Base-by-base conservation (phyloP, 2,329 filamentous ascomycete genomes). In the Cladorrhinum sp. region DNA sequence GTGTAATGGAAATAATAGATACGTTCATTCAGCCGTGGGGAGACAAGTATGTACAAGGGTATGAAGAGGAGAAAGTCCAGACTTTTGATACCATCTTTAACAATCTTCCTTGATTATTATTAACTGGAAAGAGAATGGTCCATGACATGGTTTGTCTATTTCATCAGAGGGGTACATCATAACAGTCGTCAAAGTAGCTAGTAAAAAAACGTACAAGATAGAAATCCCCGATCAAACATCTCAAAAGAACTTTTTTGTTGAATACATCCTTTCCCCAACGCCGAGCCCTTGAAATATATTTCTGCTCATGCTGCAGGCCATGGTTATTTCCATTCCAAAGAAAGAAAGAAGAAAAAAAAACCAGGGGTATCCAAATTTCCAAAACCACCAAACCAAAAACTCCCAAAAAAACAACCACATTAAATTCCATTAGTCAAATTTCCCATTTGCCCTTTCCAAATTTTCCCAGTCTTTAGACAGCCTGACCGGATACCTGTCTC, bases 11-110 rank as follows among this genome's bases (percentile, higher is more conserved):
- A 18, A 48, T 32, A 9, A 45, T 38, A 64, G 62, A 64, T 12
- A 64, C 58, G 9, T 64, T 23, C 10, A 60, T 62, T 52, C 62
- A 64, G 52, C 60, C 62, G 8, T 64, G 55, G 52, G 62, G 62
- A 12, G 62, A 64, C 18, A 48, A 36, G 8, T 64, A 57, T 27
- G 60, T 64, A 12, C 20, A 36, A 4, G 48, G 51, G 4, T 62
- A 62, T 48, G 52, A 49, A 12, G 38, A 36, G 16, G 18, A 25
- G 13, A 24, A 54, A 8, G 20, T 22, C 12, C 32, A 38, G 24
- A 49, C 18, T 7, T 13, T 56, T 49, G 38, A 32, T 12, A 32
- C 4, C 3, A 49, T 56, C 25, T 41, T 48, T 12, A 13, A 2
- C n/a, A 45, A 45, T 45, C n/a, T 45, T 45, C 41, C 41, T 45